Evolutionary conservation across 108 stramenopile genomes (phyloP).

Genomic region (Epipyxis sp.): DNA sequence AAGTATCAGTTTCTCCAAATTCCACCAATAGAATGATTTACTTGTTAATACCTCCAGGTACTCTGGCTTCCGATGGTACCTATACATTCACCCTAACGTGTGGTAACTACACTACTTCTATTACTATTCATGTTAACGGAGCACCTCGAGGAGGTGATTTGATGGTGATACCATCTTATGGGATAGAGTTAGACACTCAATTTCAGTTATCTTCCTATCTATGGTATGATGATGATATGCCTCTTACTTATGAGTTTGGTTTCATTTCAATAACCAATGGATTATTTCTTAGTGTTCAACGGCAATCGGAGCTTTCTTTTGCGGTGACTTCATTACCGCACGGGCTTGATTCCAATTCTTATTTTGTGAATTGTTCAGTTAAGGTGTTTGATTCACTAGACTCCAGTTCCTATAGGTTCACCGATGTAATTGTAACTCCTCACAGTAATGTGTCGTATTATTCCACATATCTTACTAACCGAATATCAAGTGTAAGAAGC

Average conservation of each 20-base stretch:
- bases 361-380: conserved; percentile 8
- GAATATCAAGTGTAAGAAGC: neutral
- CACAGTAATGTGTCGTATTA: neutral
- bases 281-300: conserved; percentile 14
- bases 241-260: conserved; percentile 21
- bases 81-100: conserved; percentile 2
- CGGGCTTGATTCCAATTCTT: conserved; percentile 12
- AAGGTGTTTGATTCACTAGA: conserved; percentile 13
- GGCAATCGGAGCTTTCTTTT: conserved; percentile 17
- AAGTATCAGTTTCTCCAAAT: conserved; percentile 11
- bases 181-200: neutral
- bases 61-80: conserved; percentile 5
- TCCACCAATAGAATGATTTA: too few species aligned
- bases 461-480: conserved; percentile 8
- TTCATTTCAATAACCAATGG: conserved; percentile 3
- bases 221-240: conserved; percentile 26
- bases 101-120: conserved; percentile 9
- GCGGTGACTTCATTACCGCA: neutral
- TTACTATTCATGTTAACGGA: conserved; percentile 5
- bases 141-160: conserved; percentile 9
- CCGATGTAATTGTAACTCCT: conserved; percentile 18
- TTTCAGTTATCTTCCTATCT: neutral
- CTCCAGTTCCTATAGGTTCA: neutral
- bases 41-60: neutral
- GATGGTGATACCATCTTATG: neutral